Evolutionary conservation across 208 protist species (phyloP).

Genomic region (Wallacemonas sp.): DNA sequence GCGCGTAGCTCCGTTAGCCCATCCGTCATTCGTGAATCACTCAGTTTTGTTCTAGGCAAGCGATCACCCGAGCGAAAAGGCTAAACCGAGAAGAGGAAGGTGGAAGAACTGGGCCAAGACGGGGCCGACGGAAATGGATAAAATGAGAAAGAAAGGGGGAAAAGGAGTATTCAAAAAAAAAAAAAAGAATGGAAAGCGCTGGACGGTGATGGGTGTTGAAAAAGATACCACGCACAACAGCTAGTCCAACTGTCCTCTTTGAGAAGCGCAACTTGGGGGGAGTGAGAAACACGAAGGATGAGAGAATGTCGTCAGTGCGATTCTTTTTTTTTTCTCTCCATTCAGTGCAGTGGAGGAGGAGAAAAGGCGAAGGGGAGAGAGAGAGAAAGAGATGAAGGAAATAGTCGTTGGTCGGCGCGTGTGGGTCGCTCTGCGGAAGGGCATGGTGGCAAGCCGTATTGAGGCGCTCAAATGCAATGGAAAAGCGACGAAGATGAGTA

Average conservation of each 20-base stretch:
- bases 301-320: not conserved
- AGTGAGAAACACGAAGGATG: slow-evolving; percentile 1
- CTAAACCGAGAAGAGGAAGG: too few relatives aligned
- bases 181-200: too few relatives aligned
- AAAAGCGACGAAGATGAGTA: too few relatives aligned
- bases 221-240: not conserved
- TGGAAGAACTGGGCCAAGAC: too few relatives aligned
- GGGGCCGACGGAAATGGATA: not conserved
- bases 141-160: slow-evolving; percentile 7
- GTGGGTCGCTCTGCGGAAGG: too few relatives aligned
- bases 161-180: not conserved
- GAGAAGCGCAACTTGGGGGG: not conserved
- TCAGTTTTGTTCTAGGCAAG: too few relatives aligned
- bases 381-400: not conserved
- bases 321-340: not conserved
- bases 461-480: too few relatives aligned
- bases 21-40: too few relatives aligned
- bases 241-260: not conserved
- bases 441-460: too few relatives aligned
- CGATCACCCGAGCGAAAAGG: too few relatives aligned
- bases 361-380: not conserved
- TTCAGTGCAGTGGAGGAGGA: not conserved
- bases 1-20: slow-evolving; percentile 57
- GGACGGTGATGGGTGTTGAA: too few relatives aligned
- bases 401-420: too few relatives aligned